Evolutionary conservation across 75 land plant species (phyloP), one percentile per base, ranked within the genome.

Genomic region (Pinus albicaulis): DNA sequence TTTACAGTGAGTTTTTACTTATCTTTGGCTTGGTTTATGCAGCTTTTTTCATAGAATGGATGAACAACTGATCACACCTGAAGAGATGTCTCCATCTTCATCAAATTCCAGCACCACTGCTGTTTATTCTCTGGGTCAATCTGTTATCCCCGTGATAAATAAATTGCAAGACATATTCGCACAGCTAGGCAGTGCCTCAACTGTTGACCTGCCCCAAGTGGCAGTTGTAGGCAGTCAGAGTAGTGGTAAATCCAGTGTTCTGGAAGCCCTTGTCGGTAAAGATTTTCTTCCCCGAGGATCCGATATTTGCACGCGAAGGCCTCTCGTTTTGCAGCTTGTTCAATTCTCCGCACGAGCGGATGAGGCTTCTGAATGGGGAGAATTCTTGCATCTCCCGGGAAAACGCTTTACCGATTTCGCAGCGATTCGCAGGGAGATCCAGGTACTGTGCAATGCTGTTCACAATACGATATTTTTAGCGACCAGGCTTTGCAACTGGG

Each of bases 141-240:
- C 89, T 34, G 93, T 94, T 69, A 95, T 94, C 25, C 98, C 98
- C 1, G 81, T 94, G 17, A 95, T 94, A 24, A 94, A 94, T 82
- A 92, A 87, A 83, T 88, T 94, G 58, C 98, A 94, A 74, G 98
- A 94, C 81, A 92, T 94, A 16, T 88, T 92, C 76, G 84, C 98
- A 20, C 91, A 92, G 80, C 84, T 95, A 24, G 96, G 92, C 23
- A 91, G 89, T 78, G 64, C 82, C 14, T 88, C 93, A 11, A 89
- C 92, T 3, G 87, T 95, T 81, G 96, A 93, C 57, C 86, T 95
- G 26, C 98, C 98, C 16, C 98, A 95, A 81, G 98, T 92, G 57
- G 93, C 90, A 20, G 98, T 95, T 17, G 88, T 95, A 12, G 98
- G 98, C 12, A 89, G 98, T 78, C 95, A 95, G 87, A 95, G 95